Conservation (phyloP, 1,284 basidiomycete species). For the Ganoderma resinaceum region DNA sequence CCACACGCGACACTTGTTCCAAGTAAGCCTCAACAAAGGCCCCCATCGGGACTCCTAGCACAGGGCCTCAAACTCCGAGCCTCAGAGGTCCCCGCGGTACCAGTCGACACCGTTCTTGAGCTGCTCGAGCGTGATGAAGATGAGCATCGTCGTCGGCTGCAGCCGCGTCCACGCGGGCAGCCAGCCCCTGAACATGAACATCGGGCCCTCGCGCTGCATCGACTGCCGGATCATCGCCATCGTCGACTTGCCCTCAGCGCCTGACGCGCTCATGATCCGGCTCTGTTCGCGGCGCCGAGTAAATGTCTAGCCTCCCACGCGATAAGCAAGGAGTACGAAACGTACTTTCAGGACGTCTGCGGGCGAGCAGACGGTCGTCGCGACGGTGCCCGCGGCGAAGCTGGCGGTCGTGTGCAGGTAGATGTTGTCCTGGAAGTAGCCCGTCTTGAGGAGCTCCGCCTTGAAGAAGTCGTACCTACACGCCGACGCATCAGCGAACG, state of each 20-base stretch:
- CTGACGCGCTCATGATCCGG: constrained; percentile 90
- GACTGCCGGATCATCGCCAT: constrained; percentile 75
- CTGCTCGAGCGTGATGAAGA: constrained; percentile 86
- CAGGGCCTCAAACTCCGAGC: no score
- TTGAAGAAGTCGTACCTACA: constrained; percentile 91
- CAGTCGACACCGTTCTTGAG: constrained; percentile 71
- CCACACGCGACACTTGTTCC: neutral
- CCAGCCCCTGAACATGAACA: constrained; percentile 96
- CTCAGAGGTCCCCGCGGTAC: constrained; percentile 36
- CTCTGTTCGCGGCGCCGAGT: constrained; percentile 48
- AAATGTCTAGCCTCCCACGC: neutral
- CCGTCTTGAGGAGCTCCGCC: constrained; percentile 72
- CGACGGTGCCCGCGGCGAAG: constrained; percentile 89
- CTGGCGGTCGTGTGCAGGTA: constrained; percentile 84
- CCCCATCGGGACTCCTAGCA: no score
- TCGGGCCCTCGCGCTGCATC: constrained; percentile 80
- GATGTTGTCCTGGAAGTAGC: constrained; percentile 83
- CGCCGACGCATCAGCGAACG: constrained; percentile 3
- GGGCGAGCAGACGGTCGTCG: constrained; percentile 93
- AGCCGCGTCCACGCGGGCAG: constrained; percentile 85
- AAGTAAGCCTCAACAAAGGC: neutral
- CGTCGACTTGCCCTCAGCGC: constrained; percentile 81
- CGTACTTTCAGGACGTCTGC: constrained; percentile 88
- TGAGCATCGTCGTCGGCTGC: constrained; percentile 85
- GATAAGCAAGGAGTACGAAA: neutral